phyloP scores from a whole-genome alignment of 177 flowering plant genomes.

The Vitis hybrid region DNA sequence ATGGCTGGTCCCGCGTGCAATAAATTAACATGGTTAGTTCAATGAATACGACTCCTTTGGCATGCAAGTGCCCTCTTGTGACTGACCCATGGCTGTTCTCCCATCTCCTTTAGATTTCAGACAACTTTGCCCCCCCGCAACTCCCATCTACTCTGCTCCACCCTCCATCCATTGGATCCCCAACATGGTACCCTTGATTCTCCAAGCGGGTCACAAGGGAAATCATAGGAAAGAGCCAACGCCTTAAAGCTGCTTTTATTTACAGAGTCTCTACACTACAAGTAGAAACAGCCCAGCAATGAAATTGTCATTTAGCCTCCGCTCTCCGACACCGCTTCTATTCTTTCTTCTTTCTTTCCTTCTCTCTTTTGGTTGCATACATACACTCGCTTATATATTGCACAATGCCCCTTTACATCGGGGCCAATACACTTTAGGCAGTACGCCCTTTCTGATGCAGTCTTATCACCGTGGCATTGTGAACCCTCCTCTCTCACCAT shows the following conservation, averaged over 20 bases:
- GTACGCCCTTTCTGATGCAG: background rate
- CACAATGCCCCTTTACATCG: conserved; percentile 9
- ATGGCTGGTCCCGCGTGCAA: conserved; percentile 23
- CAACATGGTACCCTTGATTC: background rate
- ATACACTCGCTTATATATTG: background rate
- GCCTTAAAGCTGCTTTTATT: conserved; percentile 4
- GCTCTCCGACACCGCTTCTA: conserved; percentile 20
- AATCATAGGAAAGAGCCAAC: conserved; percentile 4
- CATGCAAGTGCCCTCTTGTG: conserved; percentile 19
- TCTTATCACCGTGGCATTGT: background rate
- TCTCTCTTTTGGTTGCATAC: no score
- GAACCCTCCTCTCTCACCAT: background rate
- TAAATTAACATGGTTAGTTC: conserved; percentile 14
- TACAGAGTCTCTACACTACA: background rate
- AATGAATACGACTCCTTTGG: conserved; percentile 17
- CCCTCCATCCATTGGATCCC: background rate
- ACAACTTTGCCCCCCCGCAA: conserved; percentile 2
- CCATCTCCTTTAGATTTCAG: conserved; percentile 13
- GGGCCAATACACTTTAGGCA: conserved; percentile 2
- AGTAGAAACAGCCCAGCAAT: conserved; percentile 6
- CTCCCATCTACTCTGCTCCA: no score
- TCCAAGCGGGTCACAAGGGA: background rate
- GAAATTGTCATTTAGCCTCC: conserved; percentile 22
- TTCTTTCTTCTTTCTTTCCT: background rate
- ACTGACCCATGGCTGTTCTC: conserved; percentile 19